Base-by-base conservation (phyloP, 2,329 filamentous ascomycete genomes). In the Rasamsonia emersonii region DNA sequence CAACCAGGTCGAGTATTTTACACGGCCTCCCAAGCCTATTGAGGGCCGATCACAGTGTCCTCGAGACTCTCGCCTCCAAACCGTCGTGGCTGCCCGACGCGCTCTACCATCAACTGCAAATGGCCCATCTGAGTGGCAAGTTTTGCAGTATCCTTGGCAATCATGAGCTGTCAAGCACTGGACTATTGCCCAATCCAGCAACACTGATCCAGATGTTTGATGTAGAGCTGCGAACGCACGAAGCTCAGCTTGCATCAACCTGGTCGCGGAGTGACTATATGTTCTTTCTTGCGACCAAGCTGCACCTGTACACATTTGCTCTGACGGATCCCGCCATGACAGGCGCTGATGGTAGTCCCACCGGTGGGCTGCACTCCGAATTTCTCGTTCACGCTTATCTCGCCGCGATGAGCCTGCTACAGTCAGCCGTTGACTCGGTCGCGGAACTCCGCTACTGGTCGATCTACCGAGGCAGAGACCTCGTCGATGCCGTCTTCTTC, bases 401-500 rank as follows among this genome's bases (percentile, higher is more conserved):
- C n/a, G n/a, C n/a, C n/a, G n/a, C n/a, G n/a, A n/a, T n/a, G n/a
- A n/a, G n/a, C n/a, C n/a, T n/a, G n/a, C n/a, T n/a, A n/a, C n/a
- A n/a, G n/a, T n/a, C n/a, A n/a, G n/a, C n/a, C n/a, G n/a, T n/a
- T n/a, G 39, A 34, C 32, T 27, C 34, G 24, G 24, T 13, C 32
- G 32, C n/a, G n/a, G n/a, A n/a, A n/a, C n/a, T n/a, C n/a, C n/a
- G n/a, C n/a, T n/a, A n/a, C n/a, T n/a, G n/a, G n/a, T n/a, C n/a
- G n/a, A n/a, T n/a, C n/a, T n/a, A n/a, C n/a, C n/a, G n/a, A n/a
- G n/a, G n/a, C n/a, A n/a, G n/a, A n/a, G n/a, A n/a, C n/a, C n/a
- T n/a, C n/a, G n/a, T n/a, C n/a, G n/a, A n/a, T n/a, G n/a, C 38
- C 36, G 38, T 29, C 33, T 37, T 24, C 10, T 30, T 39, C 40